A percentile compares a stretch with the other conserved stretches of the same genome.
Conservation (phyloP, 2,329 filamentous ascomycete species). For the Dactylellina haptotyla region DNA sequence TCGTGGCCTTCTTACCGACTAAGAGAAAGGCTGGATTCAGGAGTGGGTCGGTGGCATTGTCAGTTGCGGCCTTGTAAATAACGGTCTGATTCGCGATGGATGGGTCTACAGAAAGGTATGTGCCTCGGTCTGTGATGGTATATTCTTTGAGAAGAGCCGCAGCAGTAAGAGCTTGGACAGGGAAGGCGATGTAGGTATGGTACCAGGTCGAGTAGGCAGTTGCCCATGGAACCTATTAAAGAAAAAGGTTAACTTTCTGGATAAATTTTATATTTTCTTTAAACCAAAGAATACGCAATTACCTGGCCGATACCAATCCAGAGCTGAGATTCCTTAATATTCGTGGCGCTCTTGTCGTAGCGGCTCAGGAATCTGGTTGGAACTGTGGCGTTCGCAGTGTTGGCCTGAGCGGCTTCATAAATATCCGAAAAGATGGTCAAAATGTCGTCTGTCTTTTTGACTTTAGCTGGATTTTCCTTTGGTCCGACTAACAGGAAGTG, state of each 20-base stretch:
- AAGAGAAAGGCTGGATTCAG: slow-evolving; percentile 64
- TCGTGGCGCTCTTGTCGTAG: slow-evolving; percentile 66
- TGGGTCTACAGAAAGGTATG: slow-evolving; percentile 62
- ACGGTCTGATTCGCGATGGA: slow-evolving; percentile 60
- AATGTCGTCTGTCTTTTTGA: slow-evolving; percentile 60
- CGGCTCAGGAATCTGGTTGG: slow-evolving; percentile 62
- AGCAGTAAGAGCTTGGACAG: slow-evolving; percentile 63
- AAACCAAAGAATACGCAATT: neutral
- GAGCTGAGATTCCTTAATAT: slow-evolving; percentile 65
- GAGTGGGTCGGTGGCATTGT: slow-evolving; percentile 61
- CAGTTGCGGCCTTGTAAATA: slow-evolving; percentile 61
- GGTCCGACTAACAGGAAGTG: slow-evolving; percentile 64
- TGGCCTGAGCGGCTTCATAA: slow-evolving; percentile 60
- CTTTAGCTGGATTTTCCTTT: slow-evolving; percentile 55
- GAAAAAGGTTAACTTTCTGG: neutral
- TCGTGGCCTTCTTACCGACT: slow-evolving; percentile 60
- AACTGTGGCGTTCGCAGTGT: slow-evolving; percentile 59
- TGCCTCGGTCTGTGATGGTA: slow-evolving; percentile 65
- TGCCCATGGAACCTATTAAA: slow-evolving; percentile 63
- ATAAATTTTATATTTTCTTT: neutral
- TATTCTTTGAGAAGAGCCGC: slow-evolving; percentile 64
- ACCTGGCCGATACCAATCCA: slow-evolving; percentile 65
- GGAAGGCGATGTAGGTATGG: slow-evolving; percentile 64
- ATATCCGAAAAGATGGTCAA: slow-evolving; percentile 61
- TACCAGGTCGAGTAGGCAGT: slow-evolving; percentile 65